phyloP scores from a whole-genome alignment of 2,329 filamentous ascomycete genomes.

The Alternaria tenuissima region DNA sequence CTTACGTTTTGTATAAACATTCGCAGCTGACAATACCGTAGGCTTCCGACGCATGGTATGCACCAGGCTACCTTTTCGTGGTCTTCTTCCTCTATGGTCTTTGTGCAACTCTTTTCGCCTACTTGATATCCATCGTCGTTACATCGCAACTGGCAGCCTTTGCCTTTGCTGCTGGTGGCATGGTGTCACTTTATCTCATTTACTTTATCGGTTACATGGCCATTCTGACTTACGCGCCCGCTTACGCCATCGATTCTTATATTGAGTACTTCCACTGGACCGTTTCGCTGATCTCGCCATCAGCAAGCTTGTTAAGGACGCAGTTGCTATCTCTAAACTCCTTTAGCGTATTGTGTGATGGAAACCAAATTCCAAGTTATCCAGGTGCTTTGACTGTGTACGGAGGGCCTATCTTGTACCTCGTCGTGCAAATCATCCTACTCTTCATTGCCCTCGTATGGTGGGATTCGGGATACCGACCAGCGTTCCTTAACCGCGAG shows the following conservation, averaged over 20 bases:
- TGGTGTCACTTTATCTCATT: conserved; percentile 64
- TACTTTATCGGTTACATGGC: conserved; percentile 60
- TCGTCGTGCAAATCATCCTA: conserved; percentile 75
- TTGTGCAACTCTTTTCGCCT: conserved; percentile 77
- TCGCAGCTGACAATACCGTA: conserved; percentile 23
- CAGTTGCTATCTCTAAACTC: conserved; percentile 82
- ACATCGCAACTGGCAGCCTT: conserved; percentile 84
- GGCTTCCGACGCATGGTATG: conserved; percentile 74
- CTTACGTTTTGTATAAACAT: background rate
- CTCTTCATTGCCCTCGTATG: conserved; percentile 78
- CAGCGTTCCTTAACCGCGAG: conserved; percentile 59
- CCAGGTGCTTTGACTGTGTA: conserved; percentile 77
- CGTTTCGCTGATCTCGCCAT: conserved; percentile 76
- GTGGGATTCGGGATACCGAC: conserved; percentile 75
- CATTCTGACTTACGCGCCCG: conserved; percentile 77
- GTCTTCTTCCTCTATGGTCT: conserved; percentile 83
- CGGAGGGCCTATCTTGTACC: conserved; percentile 84
- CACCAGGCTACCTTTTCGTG: conserved; percentile 81
- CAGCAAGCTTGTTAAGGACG: conserved; percentile 76
- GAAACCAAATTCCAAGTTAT: conserved; percentile 68
- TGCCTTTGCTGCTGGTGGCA: conserved; percentile 79
- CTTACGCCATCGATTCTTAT: conserved; percentile 71
- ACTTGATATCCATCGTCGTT: conserved; percentile 81
- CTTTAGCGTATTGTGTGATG: conserved; percentile 79
- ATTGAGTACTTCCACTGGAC: conserved; percentile 78